Evolutionary conservation across 768 basidiomycete species (phyloP).

Genomic region (Leucogyrophana mollusca): DNA sequence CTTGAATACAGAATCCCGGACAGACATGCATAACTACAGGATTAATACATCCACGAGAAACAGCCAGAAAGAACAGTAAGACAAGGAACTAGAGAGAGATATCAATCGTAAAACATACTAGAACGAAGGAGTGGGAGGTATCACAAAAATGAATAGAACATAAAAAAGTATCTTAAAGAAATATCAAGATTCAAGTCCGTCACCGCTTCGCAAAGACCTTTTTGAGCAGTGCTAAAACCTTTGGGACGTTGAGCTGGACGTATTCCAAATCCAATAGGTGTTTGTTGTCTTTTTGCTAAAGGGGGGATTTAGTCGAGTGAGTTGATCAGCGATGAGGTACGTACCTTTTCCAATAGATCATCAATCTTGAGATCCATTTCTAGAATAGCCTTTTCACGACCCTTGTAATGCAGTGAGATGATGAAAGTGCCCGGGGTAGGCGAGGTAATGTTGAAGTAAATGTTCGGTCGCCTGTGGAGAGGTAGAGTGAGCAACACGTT

Average conservation of each 20-base stretch:
- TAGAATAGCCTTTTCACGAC: conserved; percentile 96
- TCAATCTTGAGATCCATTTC: conserved; percentile 99
- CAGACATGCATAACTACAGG: conserved; percentile 35
- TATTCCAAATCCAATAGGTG: conserved; percentile 96
- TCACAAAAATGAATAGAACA: conserved; percentile 32
- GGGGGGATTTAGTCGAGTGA: not conserved
- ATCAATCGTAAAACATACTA: conserved; percentile 6
- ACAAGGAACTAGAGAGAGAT: conserved; percentile 16
- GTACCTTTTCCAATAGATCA: conserved; percentile 93
- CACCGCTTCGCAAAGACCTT: conserved; percentile 91
- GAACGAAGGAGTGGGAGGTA: conserved; percentile 26
- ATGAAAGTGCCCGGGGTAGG: conserved; percentile 98
- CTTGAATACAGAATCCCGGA: conserved; percentile 31
- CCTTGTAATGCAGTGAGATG: conserved; percentile 98
- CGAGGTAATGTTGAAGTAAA: conserved; percentile 98
- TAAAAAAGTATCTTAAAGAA: conserved; percentile 21
- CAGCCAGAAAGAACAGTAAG: conserved; percentile 24
- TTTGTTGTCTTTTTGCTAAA: conserved; percentile 98
- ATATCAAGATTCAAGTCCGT: conserved; percentile 29
- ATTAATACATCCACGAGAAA: conserved; percentile 34
- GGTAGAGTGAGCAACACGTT: conserved; percentile 1
- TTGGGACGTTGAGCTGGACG: conserved; percentile 94
- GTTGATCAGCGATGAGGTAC: conserved; percentile 16
- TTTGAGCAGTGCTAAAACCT: conserved; percentile 88
- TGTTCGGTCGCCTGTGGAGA: conserved; percentile 82